Evolutionary conservation across 306 rosid species (phyloP).

Genomic region (Lathyrus aphaca): DNA sequence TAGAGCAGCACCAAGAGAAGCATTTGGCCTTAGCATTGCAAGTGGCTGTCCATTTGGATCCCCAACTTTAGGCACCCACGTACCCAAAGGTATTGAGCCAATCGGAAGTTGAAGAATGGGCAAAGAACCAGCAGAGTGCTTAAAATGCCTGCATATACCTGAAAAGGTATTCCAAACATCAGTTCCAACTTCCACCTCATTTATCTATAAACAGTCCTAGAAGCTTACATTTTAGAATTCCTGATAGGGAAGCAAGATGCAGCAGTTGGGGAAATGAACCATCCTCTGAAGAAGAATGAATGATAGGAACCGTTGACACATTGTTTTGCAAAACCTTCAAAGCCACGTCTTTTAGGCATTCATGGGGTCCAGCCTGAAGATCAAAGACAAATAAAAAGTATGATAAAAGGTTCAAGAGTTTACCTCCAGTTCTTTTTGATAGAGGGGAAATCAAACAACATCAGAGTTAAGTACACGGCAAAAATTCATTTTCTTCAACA

Average conservation of each 20-base stretch:
- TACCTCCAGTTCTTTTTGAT: constrained; percentile 27
- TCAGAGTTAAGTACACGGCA: constrained; percentile 24
- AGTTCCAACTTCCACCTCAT: constrained; percentile 47
- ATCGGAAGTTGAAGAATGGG: constrained; percentile 82
- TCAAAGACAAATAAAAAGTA: constrained; percentile 31
- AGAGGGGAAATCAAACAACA: constrained; percentile 21
- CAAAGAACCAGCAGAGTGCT: constrained; percentile 68
- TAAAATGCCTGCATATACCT: constrained; percentile 85
- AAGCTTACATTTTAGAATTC: constrained; percentile 69
- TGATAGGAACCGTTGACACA: constrained; percentile 71
- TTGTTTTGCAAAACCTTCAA: constrained; percentile 69
- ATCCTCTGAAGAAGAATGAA: constrained; percentile 57
- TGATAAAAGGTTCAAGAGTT: constrained; percentile 21
- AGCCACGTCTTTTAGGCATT: constrained; percentile 75
- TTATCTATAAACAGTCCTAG: constrained; percentile 32
- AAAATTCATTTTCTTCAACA: constrained; percentile 33
- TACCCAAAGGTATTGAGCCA: constrained; percentile 74
- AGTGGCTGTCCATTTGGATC: constrained; percentile 66
- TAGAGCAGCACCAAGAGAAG: constrained; percentile 70
- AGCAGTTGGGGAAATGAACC: constrained; percentile 72
- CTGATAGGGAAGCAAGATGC: constrained; percentile 77
- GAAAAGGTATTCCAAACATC: constrained; percentile 49
- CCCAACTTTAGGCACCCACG: constrained; percentile 86
- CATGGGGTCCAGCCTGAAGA: constrained; percentile 75
- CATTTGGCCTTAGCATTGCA: constrained; percentile 72